Percentiles rank a stretch among this genome's conserved stretches.
These are phyloP conservation scores for Elymus sibiricus DNA, from an alignment of 176 grass and related monocot genomes.

Conservation along the genomic window DNA sequence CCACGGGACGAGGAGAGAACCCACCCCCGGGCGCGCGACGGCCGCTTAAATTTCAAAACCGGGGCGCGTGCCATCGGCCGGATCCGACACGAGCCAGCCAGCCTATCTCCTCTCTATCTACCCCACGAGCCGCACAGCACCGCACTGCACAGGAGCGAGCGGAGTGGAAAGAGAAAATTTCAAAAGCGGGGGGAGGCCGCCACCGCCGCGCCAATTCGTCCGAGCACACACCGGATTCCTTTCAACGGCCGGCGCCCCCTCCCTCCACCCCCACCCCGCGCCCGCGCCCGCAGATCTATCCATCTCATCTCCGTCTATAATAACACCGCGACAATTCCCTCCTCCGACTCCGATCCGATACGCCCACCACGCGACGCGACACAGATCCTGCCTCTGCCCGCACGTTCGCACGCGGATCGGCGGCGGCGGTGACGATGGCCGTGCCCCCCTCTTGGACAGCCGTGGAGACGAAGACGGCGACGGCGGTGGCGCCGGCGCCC, in stretches of 20 bases:
- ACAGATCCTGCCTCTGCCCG: constrained; percentile 5
- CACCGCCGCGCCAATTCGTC: constrained; percentile 36
- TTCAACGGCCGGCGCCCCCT: constrained; percentile 25
- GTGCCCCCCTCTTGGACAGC: neutral
- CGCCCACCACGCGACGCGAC: neutral
- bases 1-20: too few relatives aligned
- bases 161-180: constrained; percentile 10
- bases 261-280: neutral
- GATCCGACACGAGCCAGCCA: too few relatives aligned
- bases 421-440: constrained; percentile 2
- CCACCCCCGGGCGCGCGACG: neutral
- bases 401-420: neutral
- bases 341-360: neutral
- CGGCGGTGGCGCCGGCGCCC: neutral
- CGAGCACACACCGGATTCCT: constrained; percentile 21
- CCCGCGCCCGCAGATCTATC: constrained; percentile 4
- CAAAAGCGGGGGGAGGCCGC: constrained; percentile 19
- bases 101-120: too few relatives aligned
- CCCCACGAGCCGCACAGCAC: neutral
- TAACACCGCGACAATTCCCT: constrained; percentile 1
- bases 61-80: neutral
- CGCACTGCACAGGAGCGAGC: neutral
- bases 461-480: neutral
- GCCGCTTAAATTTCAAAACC: constrained; percentile 39
- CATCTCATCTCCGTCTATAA: constrained; percentile 6